Base-by-base conservation (phyloP, 2,329 filamentous ascomycete genomes). In the Xylaria sp. region DNA sequence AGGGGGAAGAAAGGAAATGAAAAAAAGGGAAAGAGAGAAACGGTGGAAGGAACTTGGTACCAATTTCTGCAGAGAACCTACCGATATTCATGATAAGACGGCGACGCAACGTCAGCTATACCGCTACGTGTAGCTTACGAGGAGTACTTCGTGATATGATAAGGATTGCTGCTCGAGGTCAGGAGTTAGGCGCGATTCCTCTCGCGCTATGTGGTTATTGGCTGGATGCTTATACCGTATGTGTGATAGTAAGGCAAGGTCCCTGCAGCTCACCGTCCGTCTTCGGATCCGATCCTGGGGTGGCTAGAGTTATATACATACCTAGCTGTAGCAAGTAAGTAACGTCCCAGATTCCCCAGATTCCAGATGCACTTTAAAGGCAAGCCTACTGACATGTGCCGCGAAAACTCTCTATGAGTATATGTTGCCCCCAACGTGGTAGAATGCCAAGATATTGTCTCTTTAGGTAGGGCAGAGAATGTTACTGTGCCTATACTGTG, bases 331-430 rank as follows among this genome's bases (percentile, higher is more conserved):
- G 23, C 3, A 25, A 25, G 23, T 25, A 55, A 18, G n/a, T n/a
- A 32, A 54, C 20, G 52, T 28, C 52, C 52, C 52, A 18, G 50
- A 28, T 52, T 52, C 50, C 50, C 50, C 48, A 50, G 23, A 13
- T 25, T 23, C 12, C 46, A n/a, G 34, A 10, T 37, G 7, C 2
- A 37, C 34, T 37, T 37, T 10, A 37, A 6, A 37, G 34, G 3
- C 8, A 37, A 37, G 34, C 34, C 34, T 8, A 28, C 2, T 28
- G 3, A 4, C 28, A 28, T 28, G 28, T 28, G 28, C 28, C 28
- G 5, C 5, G 28, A 28, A 28, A 28, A 28, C 28, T 28, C 28
- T 6, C 28, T 28, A 28, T 28, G 4, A n/a, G n/a, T 28, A 2
- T 28, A 28, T 28, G 28, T 28, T 28, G 28, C 5, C 2, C 28